These are phyloP conservation scores for Termitomyces sp. DNA, from an alignment of 768 basidiomycete genomes.

Conservation along the genomic window DNA sequence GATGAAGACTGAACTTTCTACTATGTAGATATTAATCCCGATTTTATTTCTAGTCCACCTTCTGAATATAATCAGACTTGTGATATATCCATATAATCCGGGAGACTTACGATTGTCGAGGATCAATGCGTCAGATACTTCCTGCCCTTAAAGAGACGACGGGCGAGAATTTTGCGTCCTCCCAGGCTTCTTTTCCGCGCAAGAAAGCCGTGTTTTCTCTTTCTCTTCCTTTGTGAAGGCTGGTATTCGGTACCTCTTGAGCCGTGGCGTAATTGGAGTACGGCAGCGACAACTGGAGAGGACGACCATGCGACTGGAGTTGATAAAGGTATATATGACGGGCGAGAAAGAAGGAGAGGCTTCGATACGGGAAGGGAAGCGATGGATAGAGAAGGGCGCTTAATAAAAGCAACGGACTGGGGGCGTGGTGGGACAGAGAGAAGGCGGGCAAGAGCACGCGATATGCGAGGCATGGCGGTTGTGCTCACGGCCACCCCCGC, in stretches of 20 bases:
- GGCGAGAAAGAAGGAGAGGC: slow-evolving; percentile 18
- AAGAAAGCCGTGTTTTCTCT: slow-evolving; percentile 90
- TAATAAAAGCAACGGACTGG: slow-evolving; percentile 13
- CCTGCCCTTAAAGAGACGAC: slow-evolving; percentile 72
- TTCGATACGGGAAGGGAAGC: slow-evolving; percentile 8
- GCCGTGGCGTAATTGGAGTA: slow-evolving; percentile 54
- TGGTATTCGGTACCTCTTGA: slow-evolving; percentile 90
- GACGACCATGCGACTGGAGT: slow-evolving; percentile 15
- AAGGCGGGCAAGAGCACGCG: slow-evolving; percentile 29
- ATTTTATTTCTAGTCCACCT: background rate
- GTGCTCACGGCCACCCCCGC: background rate
- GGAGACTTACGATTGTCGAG: background rate
- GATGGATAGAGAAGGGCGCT: slow-evolving; percentile 12
- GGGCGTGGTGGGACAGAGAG: slow-evolving; percentile 28
- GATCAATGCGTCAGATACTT: slow-evolving; percentile 72
- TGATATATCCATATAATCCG: background rate
- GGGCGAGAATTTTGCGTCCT: slow-evolving; percentile 67
- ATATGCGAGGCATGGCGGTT: slow-evolving; percentile 37
- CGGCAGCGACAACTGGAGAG: slow-evolving; percentile 32
- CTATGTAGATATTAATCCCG: background rate
- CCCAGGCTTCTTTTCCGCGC: slow-evolving; percentile 60
- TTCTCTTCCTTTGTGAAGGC: slow-evolving; percentile 90
- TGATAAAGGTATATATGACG: slow-evolving; percentile 18
- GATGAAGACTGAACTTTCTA: slow-evolving; percentile 9
- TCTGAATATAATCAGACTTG: background rate